These are phyloP conservation scores for Gynostemma pentaphyllum DNA, from an alignment of 306 rosid genomes.

Conservation along the genomic window DNA sequence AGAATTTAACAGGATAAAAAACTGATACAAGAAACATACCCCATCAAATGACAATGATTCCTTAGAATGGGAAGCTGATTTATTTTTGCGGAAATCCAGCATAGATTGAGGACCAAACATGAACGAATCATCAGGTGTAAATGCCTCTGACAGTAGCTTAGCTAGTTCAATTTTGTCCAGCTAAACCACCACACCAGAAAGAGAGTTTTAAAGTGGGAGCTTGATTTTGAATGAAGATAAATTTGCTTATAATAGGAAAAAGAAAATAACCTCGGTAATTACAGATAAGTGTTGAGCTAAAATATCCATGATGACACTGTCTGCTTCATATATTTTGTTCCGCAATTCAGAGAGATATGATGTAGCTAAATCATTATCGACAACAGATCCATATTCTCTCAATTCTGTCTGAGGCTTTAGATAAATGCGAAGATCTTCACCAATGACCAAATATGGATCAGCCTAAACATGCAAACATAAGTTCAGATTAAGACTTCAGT, in stretches of 20 bases:
- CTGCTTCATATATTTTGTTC: constrained; percentile 41
- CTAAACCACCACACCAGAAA: constrained; percentile 46
- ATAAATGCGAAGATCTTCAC: constrained; percentile 70
- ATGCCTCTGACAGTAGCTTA: constrained; percentile 50
- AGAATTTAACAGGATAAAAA: not conserved
- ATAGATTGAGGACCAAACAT: constrained; percentile 71
- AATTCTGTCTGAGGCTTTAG: constrained; percentile 44
- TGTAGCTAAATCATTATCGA: constrained; percentile 56
- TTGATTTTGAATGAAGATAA: not conserved
- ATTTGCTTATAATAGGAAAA: not conserved
- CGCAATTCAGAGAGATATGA: constrained; percentile 45
- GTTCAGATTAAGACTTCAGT: not conserved
- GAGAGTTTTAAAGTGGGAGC: constrained; percentile 11
- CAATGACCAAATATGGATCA: constrained; percentile 72
- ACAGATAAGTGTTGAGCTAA: constrained; percentile 46
- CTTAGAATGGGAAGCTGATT: constrained; percentile 26
- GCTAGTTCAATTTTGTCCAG: constrained; percentile 47
- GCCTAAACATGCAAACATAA: constrained; percentile 30
- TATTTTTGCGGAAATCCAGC: constrained; percentile 33
- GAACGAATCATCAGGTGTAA: constrained; percentile 79
- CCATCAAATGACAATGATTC: constrained; percentile 48
- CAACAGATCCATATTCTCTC: constrained; percentile 51
- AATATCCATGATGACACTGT: constrained; percentile 34
- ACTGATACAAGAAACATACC: constrained; percentile 18
- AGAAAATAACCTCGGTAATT: constrained; percentile 44